Conservation (phyloP, 768 basidiomycete species). For the Xerocomus brunneocitrinus region DNA sequence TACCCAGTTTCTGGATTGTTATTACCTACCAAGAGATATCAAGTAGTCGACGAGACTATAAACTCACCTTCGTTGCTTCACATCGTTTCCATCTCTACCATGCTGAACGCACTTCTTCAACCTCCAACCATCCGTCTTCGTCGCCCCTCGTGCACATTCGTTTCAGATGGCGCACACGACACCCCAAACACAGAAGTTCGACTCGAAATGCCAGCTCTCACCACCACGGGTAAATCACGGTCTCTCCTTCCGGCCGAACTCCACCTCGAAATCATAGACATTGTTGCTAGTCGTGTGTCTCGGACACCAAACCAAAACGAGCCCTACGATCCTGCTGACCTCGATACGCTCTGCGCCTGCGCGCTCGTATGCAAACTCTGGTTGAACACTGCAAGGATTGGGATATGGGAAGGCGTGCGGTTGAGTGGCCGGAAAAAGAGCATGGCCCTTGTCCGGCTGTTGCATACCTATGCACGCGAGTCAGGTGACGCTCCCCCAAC, state of each 20-base stretch:
- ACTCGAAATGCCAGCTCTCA: not conserved
- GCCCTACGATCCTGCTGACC: slow-evolving; percentile 13
- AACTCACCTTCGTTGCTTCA: slow-evolving; percentile 5
- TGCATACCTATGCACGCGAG: slow-evolving; percentile 14
- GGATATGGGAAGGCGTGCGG: slow-evolving; percentile 24
- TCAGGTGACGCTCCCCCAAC: slow-evolving; percentile 24
- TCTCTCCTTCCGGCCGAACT: slow-evolving; percentile 26
- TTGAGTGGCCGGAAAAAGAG: slow-evolving; percentile 17
- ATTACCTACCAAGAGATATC: slow-evolving; percentile 3
- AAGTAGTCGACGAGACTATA: slow-evolving; percentile 1
- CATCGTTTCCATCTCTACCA: slow-evolving; percentile 3
- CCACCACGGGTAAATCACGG: slow-evolving; percentile 3
- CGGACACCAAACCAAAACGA: slow-evolving; percentile 5
- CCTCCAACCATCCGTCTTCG: slow-evolving; percentile 1
- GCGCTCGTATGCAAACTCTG: slow-evolving; percentile 31
- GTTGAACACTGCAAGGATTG: slow-evolving; percentile 21
- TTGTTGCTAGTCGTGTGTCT: slow-evolving; percentile 17
- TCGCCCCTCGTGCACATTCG: slow-evolving; percentile 5
- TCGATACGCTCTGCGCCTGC: slow-evolving; percentile 21
- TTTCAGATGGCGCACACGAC: not conserved
- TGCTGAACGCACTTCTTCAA: slow-evolving; percentile 12
- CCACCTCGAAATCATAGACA: slow-evolving; percentile 28
- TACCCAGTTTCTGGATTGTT: not conserved
- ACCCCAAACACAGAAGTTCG: not conserved
- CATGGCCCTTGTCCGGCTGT: slow-evolving; percentile 17